Base-by-base conservation (phyloP, 2,329 filamentous ascomycete genomes). In the Trichoderma arundinaceum region DNA sequence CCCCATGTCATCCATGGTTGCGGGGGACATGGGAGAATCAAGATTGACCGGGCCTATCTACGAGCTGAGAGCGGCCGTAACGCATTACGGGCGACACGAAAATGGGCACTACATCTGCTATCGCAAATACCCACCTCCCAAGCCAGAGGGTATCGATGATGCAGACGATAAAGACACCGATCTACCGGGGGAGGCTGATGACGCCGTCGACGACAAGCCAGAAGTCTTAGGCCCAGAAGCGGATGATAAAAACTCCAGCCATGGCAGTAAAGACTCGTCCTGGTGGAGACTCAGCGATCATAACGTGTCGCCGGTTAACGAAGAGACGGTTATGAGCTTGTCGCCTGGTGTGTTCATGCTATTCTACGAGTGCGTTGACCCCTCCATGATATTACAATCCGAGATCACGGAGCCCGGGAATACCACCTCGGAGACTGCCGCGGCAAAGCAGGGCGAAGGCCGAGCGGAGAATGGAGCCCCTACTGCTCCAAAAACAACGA, bases 41-140 rank as follows among this genome's bases (percentile, higher is more conserved):
- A 83, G 80, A 67, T 78, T 86, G 8, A 79, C 79, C 0, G 86
- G 87, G 2, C 83, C 82, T 33, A 81, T 89, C 1, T 98, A 96
- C 75, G 87, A 92, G 73, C 81, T 98, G 15, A 87, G 90, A 61
- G 92, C 94, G 35, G 91, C 94, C 0, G 86, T 98, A 9, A 95
- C 92, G 1, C 95, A 98, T 74, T 92, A 91, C 68, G 95, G 95
- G 4, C 85, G 91, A 38, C 95, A 98, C 75, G 93, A 97, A 68
- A 97, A 96, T 72, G 95, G 95, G 0, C 95, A 99, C 78, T 98
- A 99, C 72, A 88, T 97, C 44, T 96, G 92, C 75, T 97, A 95
- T 76, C 86, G 92, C 59, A 91, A 90, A 72, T 89, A 92, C 72
- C 83, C 86, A 15, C 73, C 74, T 9, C 66, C 69, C 38, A 70